Evolutionary conservation across 1,139 yeast species (phyloP).

Genomic region (Pichia sp.): DNA sequence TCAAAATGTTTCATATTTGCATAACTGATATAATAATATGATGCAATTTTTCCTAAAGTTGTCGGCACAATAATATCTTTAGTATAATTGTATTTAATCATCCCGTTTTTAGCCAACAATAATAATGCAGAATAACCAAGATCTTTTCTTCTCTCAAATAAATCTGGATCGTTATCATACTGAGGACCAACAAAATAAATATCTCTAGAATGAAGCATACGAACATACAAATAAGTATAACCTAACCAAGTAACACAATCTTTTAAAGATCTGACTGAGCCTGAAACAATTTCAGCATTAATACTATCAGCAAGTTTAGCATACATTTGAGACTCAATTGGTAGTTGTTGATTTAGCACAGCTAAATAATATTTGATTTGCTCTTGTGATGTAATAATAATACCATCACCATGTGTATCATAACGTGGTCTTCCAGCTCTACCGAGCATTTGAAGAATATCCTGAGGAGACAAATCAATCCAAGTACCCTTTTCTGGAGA

Average conservation of each 20-base stretch:
- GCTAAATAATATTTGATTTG: constrained; percentile 88
- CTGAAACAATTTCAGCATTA: constrained; percentile 83
- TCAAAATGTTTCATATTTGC: constrained; percentile 63
- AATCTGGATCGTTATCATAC: constrained; percentile 44
- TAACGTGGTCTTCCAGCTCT: constrained; percentile 97
- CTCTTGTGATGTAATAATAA: constrained; percentile 80
- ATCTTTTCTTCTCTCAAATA: constrained; percentile 53
- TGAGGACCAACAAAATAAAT: constrained; percentile 72
- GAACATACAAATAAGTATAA: constrained; percentile 68
- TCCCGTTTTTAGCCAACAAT: constrained; percentile 45
- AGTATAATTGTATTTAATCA: constrained; percentile 52
- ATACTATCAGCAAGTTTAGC: constrained; percentile 62
- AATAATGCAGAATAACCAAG: constrained; percentile 71
- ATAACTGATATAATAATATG: constrained; percentile 78
- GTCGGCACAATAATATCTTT: constrained; percentile 52
- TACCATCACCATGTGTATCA: constrained; percentile 90
- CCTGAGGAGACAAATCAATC: constrained; percentile 89
- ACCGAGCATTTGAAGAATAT: constrained; percentile 90
- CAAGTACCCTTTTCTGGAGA: constrained; percentile 86
- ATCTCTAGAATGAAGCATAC: constrained; percentile 72
- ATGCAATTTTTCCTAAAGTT: constrained; percentile 77
- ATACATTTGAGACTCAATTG: constrained; percentile 85
- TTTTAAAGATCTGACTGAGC: constrained; percentile 51
- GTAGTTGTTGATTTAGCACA: constrained; percentile 79
- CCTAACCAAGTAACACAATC: constrained; percentile 80